Evolutionary conservation across 306 rosid genomes (phyloP).

Genomic region (Chamaecrista fasciculata): DNA sequence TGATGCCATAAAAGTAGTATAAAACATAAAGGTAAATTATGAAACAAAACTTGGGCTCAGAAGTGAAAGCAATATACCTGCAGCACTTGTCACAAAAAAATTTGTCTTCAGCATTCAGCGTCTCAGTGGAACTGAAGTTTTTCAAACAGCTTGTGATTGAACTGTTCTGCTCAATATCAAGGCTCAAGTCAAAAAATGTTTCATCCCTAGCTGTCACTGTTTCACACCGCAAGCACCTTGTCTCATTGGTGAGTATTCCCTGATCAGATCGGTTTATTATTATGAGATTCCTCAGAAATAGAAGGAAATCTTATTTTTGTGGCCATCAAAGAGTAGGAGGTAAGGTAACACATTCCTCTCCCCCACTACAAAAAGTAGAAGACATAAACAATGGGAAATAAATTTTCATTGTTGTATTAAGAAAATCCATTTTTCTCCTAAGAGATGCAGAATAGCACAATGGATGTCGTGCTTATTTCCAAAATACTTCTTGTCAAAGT

Average conservation of each 20-base stretch:
- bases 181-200: constrained; percentile 93
- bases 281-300: constrained; percentile 28
- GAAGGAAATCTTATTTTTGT: not conserved
- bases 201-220: constrained; percentile 95
- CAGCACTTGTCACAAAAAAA: constrained; percentile 97
- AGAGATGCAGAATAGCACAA: not conserved
- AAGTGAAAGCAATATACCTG: constrained; percentile 53
- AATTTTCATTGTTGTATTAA: not conserved
- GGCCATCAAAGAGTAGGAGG: not conserved
- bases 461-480: not conserved
- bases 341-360: not conserved
- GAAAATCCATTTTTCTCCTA: not conserved
- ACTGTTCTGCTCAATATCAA: constrained; percentile 95
- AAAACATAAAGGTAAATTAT: not conserved
- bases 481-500: not conserved
- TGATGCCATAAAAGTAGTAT: not conserved
- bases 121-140: constrained; percentile 96
- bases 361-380: not conserved
- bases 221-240: constrained; percentile 87
- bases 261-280: constrained; percentile 38
- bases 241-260: constrained; percentile 94
- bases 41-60: not conserved
- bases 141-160: constrained; percentile 97
- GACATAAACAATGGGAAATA: not conserved
- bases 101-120: constrained; percentile 95